These are phyloP conservation scores for Omphalotus olearius DNA, from an alignment of 1,284 basidiomycete genomes.

Conservation along the genomic window DNA sequence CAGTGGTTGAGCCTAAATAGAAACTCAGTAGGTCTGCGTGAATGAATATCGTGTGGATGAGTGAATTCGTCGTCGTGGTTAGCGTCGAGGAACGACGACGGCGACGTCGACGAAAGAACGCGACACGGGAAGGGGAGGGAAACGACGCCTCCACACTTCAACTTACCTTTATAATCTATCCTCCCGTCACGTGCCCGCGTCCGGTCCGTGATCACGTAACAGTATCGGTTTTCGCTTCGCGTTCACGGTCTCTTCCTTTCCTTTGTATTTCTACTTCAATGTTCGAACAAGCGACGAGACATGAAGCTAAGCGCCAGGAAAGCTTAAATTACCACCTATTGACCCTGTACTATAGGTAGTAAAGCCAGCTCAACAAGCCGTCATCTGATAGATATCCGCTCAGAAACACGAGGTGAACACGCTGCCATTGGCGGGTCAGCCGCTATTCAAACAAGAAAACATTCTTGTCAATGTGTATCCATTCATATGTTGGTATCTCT, in stretches of 20 bases:
- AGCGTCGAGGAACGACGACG: background rate
- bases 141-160: background rate
- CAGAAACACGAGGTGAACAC: slow-evolving; percentile 8
- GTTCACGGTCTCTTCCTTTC: no score
- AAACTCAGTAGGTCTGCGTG: background rate
- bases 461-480: no score
- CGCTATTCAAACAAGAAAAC: no score
- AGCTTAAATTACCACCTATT: background rate
- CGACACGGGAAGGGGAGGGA: background rate
- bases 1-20: slow-evolving; percentile 2
- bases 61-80: background rate
- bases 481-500: no score
- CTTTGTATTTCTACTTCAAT: no score
- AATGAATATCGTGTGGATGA: background rate
- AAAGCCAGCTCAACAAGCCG: background rate
- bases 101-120: background rate
- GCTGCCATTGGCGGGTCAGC: background rate
- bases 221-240: background rate
- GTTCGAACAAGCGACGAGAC: background rate
- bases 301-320: background rate
- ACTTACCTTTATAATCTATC: background rate
- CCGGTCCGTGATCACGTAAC: background rate
- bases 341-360: background rate
- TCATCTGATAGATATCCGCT: slow-evolving; percentile 9
- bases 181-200: slow-evolving; percentile 4